A percentile compares a stretch with the other conserved stretches of the same genome.
Conservation (phyloP, 2,329 filamentous ascomycete species). For the Phialocephala sp. region DNA sequence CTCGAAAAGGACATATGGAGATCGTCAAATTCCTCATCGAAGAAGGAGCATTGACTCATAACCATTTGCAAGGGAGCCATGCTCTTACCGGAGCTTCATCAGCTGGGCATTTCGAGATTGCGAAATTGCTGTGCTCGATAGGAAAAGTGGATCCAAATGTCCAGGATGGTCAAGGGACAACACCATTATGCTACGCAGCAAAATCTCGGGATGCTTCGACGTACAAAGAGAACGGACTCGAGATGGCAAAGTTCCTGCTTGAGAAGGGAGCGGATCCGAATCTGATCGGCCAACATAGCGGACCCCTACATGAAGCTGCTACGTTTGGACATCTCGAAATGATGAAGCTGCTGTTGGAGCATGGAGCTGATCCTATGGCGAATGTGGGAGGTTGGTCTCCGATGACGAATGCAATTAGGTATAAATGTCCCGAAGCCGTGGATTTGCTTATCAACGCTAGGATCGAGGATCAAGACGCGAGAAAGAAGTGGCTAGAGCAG, state of each 20-base stretch:
- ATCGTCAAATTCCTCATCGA: conserved; percentile 32
- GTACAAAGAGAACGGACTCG: conserved; percentile 6
- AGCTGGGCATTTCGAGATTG: conserved; percentile 24
- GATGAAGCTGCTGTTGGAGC: conserved; percentile 21
- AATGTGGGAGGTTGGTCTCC: conserved; percentile 11
- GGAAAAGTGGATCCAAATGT: conserved; percentile 22
- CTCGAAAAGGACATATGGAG: conserved; percentile 22
- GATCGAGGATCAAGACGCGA: conserved; percentile 18
- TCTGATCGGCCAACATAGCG: conserved; percentile 1
- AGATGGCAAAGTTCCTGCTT: conserved; percentile 27
- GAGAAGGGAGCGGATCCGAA: conserved; percentile 27
- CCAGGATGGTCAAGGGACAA: conserved; percentile 11
- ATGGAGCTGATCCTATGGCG: conserved; percentile 27
- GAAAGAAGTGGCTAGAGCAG: conserved; percentile 20
- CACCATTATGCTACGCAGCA: conserved; percentile 25
- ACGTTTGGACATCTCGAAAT: conserved; percentile 18
- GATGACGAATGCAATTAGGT: conserved; percentile 22
- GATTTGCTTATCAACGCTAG: conserved; percentile 13
- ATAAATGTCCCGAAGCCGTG: conserved; percentile 16
- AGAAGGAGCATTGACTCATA: conserved; percentile 24
- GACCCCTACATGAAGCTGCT: conserved; percentile 26
- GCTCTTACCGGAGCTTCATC: conserved; percentile 25
- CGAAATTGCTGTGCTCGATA: conserved; percentile 22
- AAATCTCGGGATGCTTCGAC: conserved; percentile 2
- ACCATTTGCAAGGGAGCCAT: conserved; percentile 19